Evolutionary conservation across 2,329 filamentous ascomycete species (phyloP), one percentile per base, ranked within the genome.

Genomic region (Catunica adiposa): DNA sequence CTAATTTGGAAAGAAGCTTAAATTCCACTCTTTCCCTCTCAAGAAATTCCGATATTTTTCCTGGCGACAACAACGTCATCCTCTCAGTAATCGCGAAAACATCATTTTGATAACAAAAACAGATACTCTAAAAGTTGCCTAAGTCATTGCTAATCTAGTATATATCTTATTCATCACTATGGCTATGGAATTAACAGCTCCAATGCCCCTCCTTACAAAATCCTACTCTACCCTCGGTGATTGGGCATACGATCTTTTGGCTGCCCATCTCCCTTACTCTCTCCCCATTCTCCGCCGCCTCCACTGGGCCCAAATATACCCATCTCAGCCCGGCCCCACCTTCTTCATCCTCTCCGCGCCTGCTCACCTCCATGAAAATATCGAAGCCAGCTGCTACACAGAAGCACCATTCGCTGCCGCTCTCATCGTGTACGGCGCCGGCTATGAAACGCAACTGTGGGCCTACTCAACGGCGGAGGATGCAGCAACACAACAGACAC

Each of bases 381-480:
- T 8, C 2, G 47, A 26, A 3, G n/a, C 34, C 4, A 46, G 29
- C 50, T 3, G 31, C 15, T 29, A 38, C 50, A 38, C 50, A 8
- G 34, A 37, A 22, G 34, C 23, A 15, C 54, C 20, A 11, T 80
- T 84, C 62, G 72, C 74, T 0, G 76, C 75, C 0, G 78, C 76
- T 0, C 84, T 80, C 62, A 63, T 83, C 4, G 82, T 86, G 64
- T 70, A 81, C 20, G 74, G 74, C 3, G 71, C 71, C 55, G 71
- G 73, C 0, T 79, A 78, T 0, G 81, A 84, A 63, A 85, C 83
- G 0, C 76, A 84, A 59, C 68, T 79, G 29, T 84, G 78, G 75
- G 62, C 85, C 1, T 85, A 81, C 64, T 73, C 71, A 1, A 74
- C 73, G 0, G 62, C 77, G 2, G 75, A 80, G 58, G 65, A 68